Conservation (phyloP, 306 rosid species). For the Cicer judaicum region DNA sequence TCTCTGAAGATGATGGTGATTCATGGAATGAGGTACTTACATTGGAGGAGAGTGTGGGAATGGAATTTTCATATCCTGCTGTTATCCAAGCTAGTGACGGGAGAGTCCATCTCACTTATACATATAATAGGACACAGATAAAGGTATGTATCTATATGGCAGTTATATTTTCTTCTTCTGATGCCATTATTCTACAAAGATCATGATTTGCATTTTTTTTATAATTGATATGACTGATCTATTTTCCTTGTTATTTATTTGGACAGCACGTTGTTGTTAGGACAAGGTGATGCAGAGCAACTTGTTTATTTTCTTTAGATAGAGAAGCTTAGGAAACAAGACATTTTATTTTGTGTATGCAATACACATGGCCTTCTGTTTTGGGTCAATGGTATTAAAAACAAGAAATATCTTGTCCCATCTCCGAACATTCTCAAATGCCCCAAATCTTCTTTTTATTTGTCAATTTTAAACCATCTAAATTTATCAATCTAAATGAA, state of each 20-base stretch:
- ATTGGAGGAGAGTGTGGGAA: slow-evolving; percentile 70
- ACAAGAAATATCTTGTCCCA: no score
- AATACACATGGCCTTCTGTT: background rate
- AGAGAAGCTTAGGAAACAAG: slow-evolving; percentile 16
- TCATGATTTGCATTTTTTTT: slow-evolving; percentile 26
- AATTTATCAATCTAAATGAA: no score
- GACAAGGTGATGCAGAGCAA: slow-evolving; percentile 51
- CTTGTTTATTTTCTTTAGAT: background rate
- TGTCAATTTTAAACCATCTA: no score
- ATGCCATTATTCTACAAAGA: slow-evolving; percentile 22
- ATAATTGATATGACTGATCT: slow-evolving; percentile 33
- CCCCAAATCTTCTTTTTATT: no score
- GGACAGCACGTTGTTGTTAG: slow-evolving; percentile 80
- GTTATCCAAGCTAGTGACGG: slow-evolving; percentile 88
- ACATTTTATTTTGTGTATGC: slow-evolving; percentile 9
- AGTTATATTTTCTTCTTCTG: slow-evolving; percentile 25
- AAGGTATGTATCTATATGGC: slow-evolving; percentile 76
- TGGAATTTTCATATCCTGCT: slow-evolving; percentile 98
- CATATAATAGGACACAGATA: slow-evolving; percentile 82
- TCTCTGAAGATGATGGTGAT: slow-evolving; percentile 88
- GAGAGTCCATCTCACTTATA: slow-evolving; percentile 78
- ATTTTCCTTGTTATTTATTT: slow-evolving; percentile 41
- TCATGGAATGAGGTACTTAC: slow-evolving; percentile 74
- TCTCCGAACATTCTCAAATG: no score
- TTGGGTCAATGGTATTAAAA: no score